Evolutionary conservation across 306 rosid species (phyloP), one percentile per base, ranked within the genome.

Genomic region (Neltuma alba): DNA sequence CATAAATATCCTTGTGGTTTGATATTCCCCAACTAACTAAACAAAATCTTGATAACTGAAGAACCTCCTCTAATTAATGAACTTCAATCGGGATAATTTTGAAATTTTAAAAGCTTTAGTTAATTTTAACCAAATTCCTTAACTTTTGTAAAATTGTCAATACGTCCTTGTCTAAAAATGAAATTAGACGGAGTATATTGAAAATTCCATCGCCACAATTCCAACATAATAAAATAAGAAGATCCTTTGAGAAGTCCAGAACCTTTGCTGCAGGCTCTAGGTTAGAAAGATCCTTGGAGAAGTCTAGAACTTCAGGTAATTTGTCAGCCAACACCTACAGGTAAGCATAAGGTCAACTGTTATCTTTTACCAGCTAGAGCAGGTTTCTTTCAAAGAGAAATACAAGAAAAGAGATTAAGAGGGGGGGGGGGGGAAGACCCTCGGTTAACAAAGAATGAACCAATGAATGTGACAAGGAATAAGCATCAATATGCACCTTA

Each of bases 181-280:
- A n/a, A 14, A 14, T 4, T 10, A 2, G 12, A n/a, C 27, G 61
- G 61, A 54, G 61, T 21, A 38, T 10, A 38, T 21, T 37, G 38
- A 15, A 72, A 67, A 14, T 18, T 9, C 67, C 28, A 76, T 70
- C 36, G 70, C 14, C 45, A 40, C 7, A 41, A 41, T 68, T 41
- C 36, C n/a, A 41, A 55, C 38, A 63, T 33, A 75, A 36, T 44
- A 47, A 67, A 83, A 63, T 76, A 40, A 84, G 77, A 38, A 84
- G 5, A 25, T 42, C 81, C 68, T 83, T 71, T 42, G 87, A 85
- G 79, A 88, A 89, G 84, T 91, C 85, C 68, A 85, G 79, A 78
- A 92, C 98, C 98, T 91, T 92, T 60, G 92, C 81, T 30, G 98
- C 94, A 60, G 91, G 93, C 85, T 94, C 97, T 77, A 94, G 87